These are phyloP conservation scores for Cyclanthera cordifolia DNA, from an alignment of 306 rosid species.

Conservation along the genomic window DNA sequence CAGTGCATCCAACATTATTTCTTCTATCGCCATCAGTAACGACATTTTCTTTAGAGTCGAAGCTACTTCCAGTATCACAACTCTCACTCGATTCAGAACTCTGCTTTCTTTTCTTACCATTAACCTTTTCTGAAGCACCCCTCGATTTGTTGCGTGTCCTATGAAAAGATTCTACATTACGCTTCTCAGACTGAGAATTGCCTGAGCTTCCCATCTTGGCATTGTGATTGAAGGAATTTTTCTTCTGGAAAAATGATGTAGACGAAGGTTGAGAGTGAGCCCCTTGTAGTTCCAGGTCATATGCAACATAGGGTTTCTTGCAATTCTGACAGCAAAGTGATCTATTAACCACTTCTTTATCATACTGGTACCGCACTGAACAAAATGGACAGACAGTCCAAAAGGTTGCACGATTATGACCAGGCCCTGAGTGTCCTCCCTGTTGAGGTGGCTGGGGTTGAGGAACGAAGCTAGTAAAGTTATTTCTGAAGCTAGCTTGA, in stretches of 20 bases:
- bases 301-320: slow-evolving; percentile 45
- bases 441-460: slow-evolving; percentile 37
- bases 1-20: slow-evolving; percentile 18
- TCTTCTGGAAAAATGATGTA: slow-evolving; percentile 34
- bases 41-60: slow-evolving; percentile 47
- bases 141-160: slow-evolving; percentile 18
- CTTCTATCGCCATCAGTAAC: slow-evolving; percentile 23
- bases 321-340: slow-evolving; percentile 62
- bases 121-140: slow-evolving; percentile 27
- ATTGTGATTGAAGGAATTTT: slow-evolving; percentile 27
- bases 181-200: slow-evolving; percentile 22
- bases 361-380: slow-evolving; percentile 42
- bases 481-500: slow-evolving; percentile 35
- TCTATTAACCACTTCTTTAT: slow-evolving; percentile 39
- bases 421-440: slow-evolving; percentile 30
- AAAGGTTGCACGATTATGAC: slow-evolving; percentile 37
- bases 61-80: slow-evolving; percentile 30
- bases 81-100: slow-evolving; percentile 50
- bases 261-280: slow-evolving; percentile 19
- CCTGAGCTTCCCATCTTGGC: slow-evolving; percentile 28
- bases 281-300: slow-evolving; percentile 32
- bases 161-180: slow-evolving; percentile 19
- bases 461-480: slow-evolving; percentile 27
- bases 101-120: slow-evolving; percentile 39
- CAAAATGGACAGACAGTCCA: slow-evolving; percentile 79